Evolutionary conservation across 495 filamentous ascomycete genomes (phyloP).

Genomic region (Amorphotheca resinae): DNA sequence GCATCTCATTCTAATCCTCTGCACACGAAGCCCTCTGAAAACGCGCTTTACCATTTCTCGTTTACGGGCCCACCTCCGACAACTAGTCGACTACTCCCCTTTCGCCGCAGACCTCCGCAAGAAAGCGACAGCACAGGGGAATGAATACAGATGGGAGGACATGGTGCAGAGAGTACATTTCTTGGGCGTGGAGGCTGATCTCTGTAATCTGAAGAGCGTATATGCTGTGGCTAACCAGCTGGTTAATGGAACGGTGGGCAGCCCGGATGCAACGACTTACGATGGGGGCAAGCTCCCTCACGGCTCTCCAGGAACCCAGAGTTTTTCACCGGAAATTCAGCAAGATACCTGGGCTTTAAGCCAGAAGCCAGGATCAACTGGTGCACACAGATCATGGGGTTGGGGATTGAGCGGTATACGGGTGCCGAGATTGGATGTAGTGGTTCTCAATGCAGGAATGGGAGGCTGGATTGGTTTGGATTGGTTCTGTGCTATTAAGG

Average conservation of each 20-base stretch:
- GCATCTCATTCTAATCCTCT: conserved; percentile 52
- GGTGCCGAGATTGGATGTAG: conserved; percentile 61
- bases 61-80: conserved; percentile 39
- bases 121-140: conserved; percentile 26
- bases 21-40: conserved; percentile 50
- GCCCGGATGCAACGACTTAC: conserved; percentile 31
- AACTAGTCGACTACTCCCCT: conserved; percentile 19
- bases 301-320: conserved; percentile 24
- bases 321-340: conserved; percentile 12
- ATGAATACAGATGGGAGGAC: conserved; percentile 30
- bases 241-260: conserved; percentile 31
- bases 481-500: conserved; percentile 51
- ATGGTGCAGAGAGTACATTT: conserved; percentile 39
- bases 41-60: conserved; percentile 42
- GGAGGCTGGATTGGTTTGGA: conserved; percentile 76
- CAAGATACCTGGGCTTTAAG: conserved; percentile 19
- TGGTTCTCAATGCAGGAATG: conserved; percentile 80
- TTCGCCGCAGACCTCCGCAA: conserved; percentile 17
- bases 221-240: conserved; percentile 33
- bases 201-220: conserved; percentile 40
- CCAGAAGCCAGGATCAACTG: conserved; percentile 13
- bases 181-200: conserved; percentile 42
- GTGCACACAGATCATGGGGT: conserved; percentile 15
- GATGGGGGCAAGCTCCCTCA: conserved; percentile 22
- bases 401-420: conserved; percentile 24